Percentiles rank a stretch among this genome's conserved stretches.
phyloP scores from a whole-genome alignment of 306 rosid genomes.

The Vigna reflexopilosa region DNA sequence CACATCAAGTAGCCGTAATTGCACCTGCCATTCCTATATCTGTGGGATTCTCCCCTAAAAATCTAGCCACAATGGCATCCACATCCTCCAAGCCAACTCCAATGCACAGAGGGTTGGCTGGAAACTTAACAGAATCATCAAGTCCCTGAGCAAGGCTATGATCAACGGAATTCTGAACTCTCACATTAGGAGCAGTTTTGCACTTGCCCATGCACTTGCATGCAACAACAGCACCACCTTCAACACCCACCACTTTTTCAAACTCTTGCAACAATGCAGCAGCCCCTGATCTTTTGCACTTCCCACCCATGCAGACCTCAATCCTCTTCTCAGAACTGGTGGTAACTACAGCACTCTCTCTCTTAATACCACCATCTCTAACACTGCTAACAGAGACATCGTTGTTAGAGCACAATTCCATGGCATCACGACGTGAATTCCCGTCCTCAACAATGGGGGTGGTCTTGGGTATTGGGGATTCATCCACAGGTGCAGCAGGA shows the following conservation, averaged over 20 bases:
- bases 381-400: conserved; percentile 36
- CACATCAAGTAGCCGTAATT: conserved; percentile 20
- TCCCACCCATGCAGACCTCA: conserved; percentile 94
- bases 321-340: conserved; percentile 54
- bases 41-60: conserved; percentile 49
- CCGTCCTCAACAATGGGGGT: conserved; percentile 30
- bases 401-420: conserved; percentile 41
- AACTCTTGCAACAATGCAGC: conserved; percentile 71
- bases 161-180: conserved; percentile 52
- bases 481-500: conserved; percentile 43
- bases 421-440: conserved; percentile 20
- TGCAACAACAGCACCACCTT: conserved; percentile 69
- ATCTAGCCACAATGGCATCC: conserved; percentile 62
- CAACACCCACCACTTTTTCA: conserved; percentile 63
- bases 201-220: conserved; percentile 98
- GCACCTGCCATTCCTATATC: conserved; percentile 49
- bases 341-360: conserved; percentile 9
- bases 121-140: conserved; percentile 55
- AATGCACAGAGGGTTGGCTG: conserved; percentile 63
- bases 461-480: conserved; percentile 29
- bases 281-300: conserved; percentile 78
- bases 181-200: conserved; percentile 84
- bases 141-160: conserved; percentile 43
- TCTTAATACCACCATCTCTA: conserved; percentile 30
- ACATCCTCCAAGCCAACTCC: conserved; percentile 89